Evolutionary conservation across 371 early-diverging fungal species (phyloP).

Genomic region (Apophysomyces ossiformis): DNA sequence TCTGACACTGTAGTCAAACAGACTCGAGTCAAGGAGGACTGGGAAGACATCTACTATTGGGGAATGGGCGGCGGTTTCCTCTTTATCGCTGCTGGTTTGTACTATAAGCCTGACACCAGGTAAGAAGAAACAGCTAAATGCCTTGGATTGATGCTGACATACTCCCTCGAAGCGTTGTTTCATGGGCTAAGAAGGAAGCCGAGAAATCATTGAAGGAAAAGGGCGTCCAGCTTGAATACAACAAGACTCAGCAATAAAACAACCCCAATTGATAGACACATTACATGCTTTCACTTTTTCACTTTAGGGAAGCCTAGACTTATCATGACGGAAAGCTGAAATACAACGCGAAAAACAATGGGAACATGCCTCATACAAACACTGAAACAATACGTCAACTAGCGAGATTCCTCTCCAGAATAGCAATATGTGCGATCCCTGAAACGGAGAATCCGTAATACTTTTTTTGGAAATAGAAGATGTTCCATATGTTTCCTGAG

Average conservation of each 20-base stretch:
- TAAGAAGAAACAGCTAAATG: constrained; percentile 21
- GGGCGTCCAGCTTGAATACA: constrained; percentile 46
- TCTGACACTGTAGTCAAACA: constrained; percentile 38
- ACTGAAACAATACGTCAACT: too few species aligned
- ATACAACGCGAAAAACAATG: too few species aligned
- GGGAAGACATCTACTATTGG: constrained; percentile 65
- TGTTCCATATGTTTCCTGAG: too few species aligned
- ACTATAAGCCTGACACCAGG: constrained; percentile 77
- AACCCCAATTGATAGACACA: neutral
- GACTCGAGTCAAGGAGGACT: constrained; percentile 72
- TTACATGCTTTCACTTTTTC: neutral
- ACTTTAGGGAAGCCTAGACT: too few species aligned
- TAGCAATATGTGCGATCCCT: too few species aligned
- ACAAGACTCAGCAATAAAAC: constrained; percentile 31
- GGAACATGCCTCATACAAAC: too few species aligned
- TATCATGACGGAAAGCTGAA: too few species aligned
- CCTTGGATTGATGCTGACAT: neutral
- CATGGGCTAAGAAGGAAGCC: constrained; percentile 59
- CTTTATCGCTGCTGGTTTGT: constrained; percentile 52
- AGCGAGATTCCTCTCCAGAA: too few species aligned
- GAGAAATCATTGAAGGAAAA: constrained; percentile 58
- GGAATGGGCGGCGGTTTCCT: constrained; percentile 67
- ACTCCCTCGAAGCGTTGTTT: constrained; percentile 35
- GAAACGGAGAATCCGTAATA: too few species aligned
- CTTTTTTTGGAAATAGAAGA: too few species aligned